phyloP scores from a whole-genome alignment of 2,329 filamentous ascomycete genomes.

The Lecanosticta acicola region DNA sequence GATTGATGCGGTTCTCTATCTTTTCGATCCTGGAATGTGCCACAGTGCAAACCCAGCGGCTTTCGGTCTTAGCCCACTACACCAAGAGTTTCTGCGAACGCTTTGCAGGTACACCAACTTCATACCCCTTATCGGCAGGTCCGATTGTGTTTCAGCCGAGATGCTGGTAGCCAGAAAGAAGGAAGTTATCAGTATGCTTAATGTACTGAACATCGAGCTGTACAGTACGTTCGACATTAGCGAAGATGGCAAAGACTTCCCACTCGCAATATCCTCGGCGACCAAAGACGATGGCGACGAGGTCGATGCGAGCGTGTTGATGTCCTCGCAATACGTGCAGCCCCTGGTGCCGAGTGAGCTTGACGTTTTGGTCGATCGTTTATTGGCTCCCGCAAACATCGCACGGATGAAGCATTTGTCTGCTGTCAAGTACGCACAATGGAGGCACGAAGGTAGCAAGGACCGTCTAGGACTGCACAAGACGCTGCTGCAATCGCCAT shows the following conservation, averaged over 20 bases:
- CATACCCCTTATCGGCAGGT: conserved; percentile 72
- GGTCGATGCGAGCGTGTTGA: conserved; percentile 89
- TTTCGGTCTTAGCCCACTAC: conserved; percentile 7
- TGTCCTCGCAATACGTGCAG: conserved; percentile 84
- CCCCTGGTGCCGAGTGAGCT: conserved; percentile 76
- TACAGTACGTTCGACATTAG: conserved; percentile 9
- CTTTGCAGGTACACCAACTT: conserved; percentile 74
- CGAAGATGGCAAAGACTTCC: conserved; percentile 23
- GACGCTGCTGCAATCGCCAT: conserved; percentile 18
- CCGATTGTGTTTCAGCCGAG: conserved; percentile 52
- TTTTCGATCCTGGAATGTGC: conserved; percentile 58
- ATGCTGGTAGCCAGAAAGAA: conserved; percentile 12
- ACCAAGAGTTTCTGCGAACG: conserved; percentile 21
- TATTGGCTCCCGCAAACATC: conserved; percentile 74
- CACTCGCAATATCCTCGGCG: conserved; percentile 74
- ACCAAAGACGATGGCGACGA: conserved; percentile 66
- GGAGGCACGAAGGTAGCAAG: conserved; percentile 47
- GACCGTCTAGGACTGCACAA: conserved; percentile 24
- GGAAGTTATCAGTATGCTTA: conserved; percentile 16
- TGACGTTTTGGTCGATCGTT: conserved; percentile 57
- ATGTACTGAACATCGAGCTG: conserved; percentile 7
- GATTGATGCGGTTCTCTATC: conserved; percentile 79
- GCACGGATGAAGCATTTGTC: conserved; percentile 76
- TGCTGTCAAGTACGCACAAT: conserved; percentile 73
- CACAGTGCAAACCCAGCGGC: neutral